Evolutionary conservation across 2,329 filamentous ascomycete genomes (phyloP).

Genomic region (Mariannaea sp.): DNA sequence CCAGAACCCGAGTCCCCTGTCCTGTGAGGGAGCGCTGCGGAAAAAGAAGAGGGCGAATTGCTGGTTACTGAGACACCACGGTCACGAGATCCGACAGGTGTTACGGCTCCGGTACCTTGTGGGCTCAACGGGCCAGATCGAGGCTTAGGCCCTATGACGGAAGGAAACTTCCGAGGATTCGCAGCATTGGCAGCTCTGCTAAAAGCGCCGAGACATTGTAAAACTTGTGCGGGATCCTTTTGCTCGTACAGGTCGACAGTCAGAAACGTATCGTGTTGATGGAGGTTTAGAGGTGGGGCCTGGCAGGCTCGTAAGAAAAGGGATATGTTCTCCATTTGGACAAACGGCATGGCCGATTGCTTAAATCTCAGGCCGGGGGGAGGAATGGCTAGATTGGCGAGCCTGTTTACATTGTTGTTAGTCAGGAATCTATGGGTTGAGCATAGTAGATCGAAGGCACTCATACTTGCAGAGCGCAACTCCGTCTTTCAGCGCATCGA

Average conservation of each 20-base stretch:
- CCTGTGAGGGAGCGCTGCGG: slow-evolving; percentile 51
- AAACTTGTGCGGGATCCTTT: slow-evolving; percentile 94
- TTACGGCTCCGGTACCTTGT: slow-evolving; percentile 62
- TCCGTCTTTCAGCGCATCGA: slow-evolving; percentile 88
- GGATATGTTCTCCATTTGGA: slow-evolving; percentile 99
- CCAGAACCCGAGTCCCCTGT: slow-evolving; percentile 61
- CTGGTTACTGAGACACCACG: slow-evolving; percentile 62
- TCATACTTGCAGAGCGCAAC: slow-evolving; percentile 88
- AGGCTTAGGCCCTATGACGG: slow-evolving; percentile 74
- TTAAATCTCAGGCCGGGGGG: slow-evolving; percentile 87
- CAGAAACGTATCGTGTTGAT: slow-evolving; percentile 92
- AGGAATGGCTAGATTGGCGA: slow-evolving; percentile 79
- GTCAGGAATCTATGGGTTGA: not conserved
- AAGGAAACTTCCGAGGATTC: slow-evolving; percentile 75
- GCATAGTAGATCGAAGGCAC: not conserved
- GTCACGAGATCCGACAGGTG: slow-evolving; percentile 52
- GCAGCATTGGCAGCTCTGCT: slow-evolving; percentile 80
- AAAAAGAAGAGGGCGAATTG: slow-evolving; percentile 59
- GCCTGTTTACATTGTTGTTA: slow-evolving; percentile 53
- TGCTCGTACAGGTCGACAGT: slow-evolving; percentile 95
- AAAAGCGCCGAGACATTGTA: slow-evolving; percentile 91
- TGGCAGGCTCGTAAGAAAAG: slow-evolving; percentile 92
- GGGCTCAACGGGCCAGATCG: slow-evolving; percentile 66
- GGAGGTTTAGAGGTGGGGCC: slow-evolving; percentile 80
- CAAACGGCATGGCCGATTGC: slow-evolving; percentile 91